phyloP scores from a whole-genome alignment of 2,329 filamentous ascomycete species.

The Pyricularia pennisetigena region DNA sequence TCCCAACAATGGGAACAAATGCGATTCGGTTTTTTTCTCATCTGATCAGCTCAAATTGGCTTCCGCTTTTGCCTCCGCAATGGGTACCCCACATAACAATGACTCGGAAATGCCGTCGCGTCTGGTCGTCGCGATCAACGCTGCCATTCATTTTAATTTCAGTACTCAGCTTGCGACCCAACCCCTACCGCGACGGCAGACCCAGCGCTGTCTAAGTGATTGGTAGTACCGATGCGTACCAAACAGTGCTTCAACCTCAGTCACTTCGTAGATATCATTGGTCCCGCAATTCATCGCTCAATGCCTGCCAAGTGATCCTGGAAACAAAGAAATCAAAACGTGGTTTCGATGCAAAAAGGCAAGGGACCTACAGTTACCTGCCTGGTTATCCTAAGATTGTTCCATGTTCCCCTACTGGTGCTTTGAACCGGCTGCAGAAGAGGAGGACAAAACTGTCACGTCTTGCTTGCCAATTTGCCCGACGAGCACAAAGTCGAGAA shows the following conservation, averaged over 20 bases:
- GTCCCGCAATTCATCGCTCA: neutral
- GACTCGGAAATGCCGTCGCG: neutral
- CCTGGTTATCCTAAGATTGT: no score
- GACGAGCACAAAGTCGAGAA: neutral
- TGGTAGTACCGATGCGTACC: neutral
- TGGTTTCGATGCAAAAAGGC: neutral
- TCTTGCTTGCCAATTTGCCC: neutral
- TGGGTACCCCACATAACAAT: neutral
- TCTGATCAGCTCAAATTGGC: neutral
- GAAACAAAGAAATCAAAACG: neutral
- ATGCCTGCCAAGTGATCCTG: neutral
- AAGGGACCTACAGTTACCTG: neutral
- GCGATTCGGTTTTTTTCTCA: neutral
- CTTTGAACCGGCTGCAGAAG: neutral
- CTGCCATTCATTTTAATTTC: neutral
- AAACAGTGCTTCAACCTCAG: neutral
- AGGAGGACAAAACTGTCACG: neutral
- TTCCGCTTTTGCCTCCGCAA: neutral
- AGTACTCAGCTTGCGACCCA: neutral
- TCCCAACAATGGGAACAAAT: neutral
- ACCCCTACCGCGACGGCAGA: neutral
- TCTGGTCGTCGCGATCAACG: neutral
- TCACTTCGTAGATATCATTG: neutral
- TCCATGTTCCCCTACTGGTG: no score
- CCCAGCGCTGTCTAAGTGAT: neutral